Evolutionary conservation across 2,329 filamentous ascomycete species (phyloP).

Genomic region (Exophiala sp.): DNA sequence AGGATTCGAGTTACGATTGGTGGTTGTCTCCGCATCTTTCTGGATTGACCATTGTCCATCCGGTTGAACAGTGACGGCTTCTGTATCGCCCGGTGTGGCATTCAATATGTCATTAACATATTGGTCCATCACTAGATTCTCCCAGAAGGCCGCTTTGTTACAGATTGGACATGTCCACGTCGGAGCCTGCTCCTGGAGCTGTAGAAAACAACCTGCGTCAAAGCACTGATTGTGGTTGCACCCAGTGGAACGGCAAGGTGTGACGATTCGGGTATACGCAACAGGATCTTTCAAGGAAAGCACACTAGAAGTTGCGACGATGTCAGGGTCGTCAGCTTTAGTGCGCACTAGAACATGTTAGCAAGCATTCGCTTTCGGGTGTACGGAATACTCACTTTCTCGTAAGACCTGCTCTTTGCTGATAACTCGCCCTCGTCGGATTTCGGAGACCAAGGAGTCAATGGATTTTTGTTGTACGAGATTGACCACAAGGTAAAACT

Average conservation of each 20-base stretch:
- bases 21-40: conserved; percentile 10
- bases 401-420: conserved; percentile 71
- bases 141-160: conserved; percentile 76
- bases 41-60: conserved; percentile 66
- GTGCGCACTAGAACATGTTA: conserved; percentile 60
- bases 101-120: conserved; percentile 85
- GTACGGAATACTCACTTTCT: conserved; percentile 59
- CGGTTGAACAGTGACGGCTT: conserved; percentile 88
- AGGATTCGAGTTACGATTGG: conserved; percentile 39
- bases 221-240: conserved; percentile 95
- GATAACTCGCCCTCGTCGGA: conserved; percentile 68
- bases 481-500: conserved; percentile 68
- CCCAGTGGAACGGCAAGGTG: conserved; percentile 72
- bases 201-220: conserved; percentile 85
- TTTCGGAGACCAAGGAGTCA: conserved; percentile 64
- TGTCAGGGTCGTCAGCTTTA: conserved; percentile 80
- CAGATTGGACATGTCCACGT: conserved; percentile 97
- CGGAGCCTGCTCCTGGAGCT: conserved; percentile 91
- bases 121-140: conserved; percentile 80
- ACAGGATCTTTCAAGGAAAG: conserved; percentile 91
- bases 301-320: conserved; percentile 81
- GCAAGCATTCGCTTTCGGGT: conserved; percentile 8
- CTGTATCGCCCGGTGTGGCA: conserved; percentile 65
- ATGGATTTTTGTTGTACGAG: conserved; percentile 72
- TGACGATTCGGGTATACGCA: conserved; percentile 74